A percentile compares a stretch with the other conserved stretches of the same genome.
phyloP scores from a whole-genome alignment of 352 stramenopile genomes.

The Pythium biforme region DNA sequence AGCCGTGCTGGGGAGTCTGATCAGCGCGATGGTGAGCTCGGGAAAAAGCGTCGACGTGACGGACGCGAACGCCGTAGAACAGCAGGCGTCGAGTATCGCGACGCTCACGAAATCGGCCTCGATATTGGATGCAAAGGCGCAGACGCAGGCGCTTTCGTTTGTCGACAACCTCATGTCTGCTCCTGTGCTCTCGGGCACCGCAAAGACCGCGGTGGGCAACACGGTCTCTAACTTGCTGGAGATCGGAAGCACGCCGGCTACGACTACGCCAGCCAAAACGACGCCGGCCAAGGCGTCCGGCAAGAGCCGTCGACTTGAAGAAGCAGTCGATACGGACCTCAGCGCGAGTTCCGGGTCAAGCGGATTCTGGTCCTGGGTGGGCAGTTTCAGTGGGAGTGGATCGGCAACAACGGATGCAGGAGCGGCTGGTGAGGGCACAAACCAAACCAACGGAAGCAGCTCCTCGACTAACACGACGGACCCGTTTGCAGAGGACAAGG shows the following conservation, averaged over 20 bases:
- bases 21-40: constrained; percentile 57
- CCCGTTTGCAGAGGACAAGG: constrained; percentile 33
- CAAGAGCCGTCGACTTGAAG: constrained; percentile 10
- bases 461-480: constrained; percentile 17
- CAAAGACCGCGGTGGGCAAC: constrained; percentile 44
- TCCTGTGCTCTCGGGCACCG: constrained; percentile 48
- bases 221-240: constrained; percentile 68
- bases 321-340: neutral
- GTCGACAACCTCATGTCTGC: constrained; percentile 56
- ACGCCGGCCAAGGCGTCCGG: neutral
- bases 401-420: constrained; percentile 1
- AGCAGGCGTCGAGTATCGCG: constrained; percentile 58
- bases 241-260: constrained; percentile 20
- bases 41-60: constrained; percentile 46
- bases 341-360: constrained; percentile 13
- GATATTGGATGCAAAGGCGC: constrained; percentile 47
- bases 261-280: constrained; percentile 5
- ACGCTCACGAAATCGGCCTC: constrained; percentile 66
- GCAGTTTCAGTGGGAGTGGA: constrained; percentile 7
- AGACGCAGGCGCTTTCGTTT: constrained; percentile 49
- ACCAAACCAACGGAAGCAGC: constrained; percentile 6
- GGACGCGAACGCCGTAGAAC: constrained; percentile 54
- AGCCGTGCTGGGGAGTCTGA: constrained; percentile 44
- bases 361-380: constrained; percentile 23
- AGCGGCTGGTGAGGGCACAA: neutral